These are phyloP conservation scores for Phytophthora hybrid DNA, from an alignment of 352 stramenopile genomes.

Conservation along the genomic window DNA sequence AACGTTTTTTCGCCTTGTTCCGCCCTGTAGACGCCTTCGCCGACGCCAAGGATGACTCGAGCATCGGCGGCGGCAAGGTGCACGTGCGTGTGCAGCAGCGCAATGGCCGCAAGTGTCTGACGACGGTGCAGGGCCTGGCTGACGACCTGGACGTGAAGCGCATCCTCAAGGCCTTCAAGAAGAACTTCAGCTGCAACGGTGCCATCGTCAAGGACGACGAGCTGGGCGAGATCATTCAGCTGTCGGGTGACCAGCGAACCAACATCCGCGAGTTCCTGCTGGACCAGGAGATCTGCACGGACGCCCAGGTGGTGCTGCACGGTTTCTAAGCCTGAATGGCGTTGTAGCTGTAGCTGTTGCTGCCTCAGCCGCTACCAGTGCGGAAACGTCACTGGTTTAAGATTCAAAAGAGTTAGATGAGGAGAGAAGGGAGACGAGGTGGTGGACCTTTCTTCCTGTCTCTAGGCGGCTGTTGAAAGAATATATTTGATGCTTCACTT, in stretches of 20 bases:
- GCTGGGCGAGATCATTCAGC: conserved; percentile 98
- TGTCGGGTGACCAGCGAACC: conserved; percentile 98
- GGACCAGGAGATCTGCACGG: conserved; percentile 99
- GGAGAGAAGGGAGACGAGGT: conserved; percentile 12
- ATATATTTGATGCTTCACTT: conserved; percentile 59
- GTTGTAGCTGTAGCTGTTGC: conserved; percentile 15
- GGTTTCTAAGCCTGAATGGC: conserved; percentile 92
- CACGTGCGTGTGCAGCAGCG: conserved; percentile 99
- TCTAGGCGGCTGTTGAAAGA: conserved; percentile 40
- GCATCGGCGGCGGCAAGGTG: conserved; percentile 90
- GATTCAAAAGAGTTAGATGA: conserved; percentile 35
- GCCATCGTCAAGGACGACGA: conserved; percentile 99
- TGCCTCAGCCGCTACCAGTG: conserved; percentile 1
- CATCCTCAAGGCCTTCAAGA: conserved; percentile 99
- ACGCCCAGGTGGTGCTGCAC: conserved; percentile 96
- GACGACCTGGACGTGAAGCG: conserved; percentile 99
- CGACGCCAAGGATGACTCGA: conserved; percentile 89
- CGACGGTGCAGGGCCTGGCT: conserved; percentile 97
- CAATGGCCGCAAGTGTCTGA: conserved; percentile 99
- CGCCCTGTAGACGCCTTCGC: conserved; percentile 79
- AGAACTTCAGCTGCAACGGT: conserved; percentile 99
- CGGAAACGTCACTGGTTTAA: conserved; percentile 2
- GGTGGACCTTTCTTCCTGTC: conserved; percentile 4
- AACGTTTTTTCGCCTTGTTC: background rate
- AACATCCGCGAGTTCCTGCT: conserved; percentile 99